Evolutionary conservation across 2,329 filamentous ascomycete genomes (phyloP), one percentile per base, ranked within the genome.

Genomic region (Metarhizium rileyi): DNA sequence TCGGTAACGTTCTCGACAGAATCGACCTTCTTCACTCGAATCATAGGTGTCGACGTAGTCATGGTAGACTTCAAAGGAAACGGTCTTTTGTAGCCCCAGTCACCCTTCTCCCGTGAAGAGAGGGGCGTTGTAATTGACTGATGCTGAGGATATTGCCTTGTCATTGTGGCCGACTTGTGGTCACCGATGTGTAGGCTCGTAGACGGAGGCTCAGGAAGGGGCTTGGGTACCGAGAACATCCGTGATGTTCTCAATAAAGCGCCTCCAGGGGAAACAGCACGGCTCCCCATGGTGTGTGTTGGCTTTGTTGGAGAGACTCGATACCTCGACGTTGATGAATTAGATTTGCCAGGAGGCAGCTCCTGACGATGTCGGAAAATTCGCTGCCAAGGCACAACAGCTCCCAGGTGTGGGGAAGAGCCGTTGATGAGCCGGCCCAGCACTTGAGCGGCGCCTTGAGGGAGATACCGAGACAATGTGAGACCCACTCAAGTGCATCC

Each of bases 41-140:
- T 78, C 46, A 87, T 74, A 9, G 90, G 87, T n/a, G 82, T 83
- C 6, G 83, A 81, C 6, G 81, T 82, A 48, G 80, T 80, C 20
- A 81, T 79, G 5, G 88, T 90, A 3, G 85, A 83, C 64, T 84
- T 84, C 8, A 84, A 70, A 1, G 91, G 91, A 5, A 97, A 73
- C 1, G 89, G 76, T 49, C 91, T 77, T 71, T 97, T 97, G 59
- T 96, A 72, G 14, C 91, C 91, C 90, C 91, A 97, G 62, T 97
- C 91, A 33, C 91, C 91, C 61, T 80, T 80, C 38, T 75, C 72
- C 23, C 88, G 77, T 7, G 90, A 90, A 18, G 81, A 76, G 42
- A 77, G 71, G 5, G 89, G 84, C 0, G 89, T 90, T 14, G 84
- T 83, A 62, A 97, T 86, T 53, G 90, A 80, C 63, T 93, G 87